Evolutionary conservation across 2,329 filamentous ascomycete genomes (phyloP).

Genomic region (Clonostachys rhizophaga): DNA sequence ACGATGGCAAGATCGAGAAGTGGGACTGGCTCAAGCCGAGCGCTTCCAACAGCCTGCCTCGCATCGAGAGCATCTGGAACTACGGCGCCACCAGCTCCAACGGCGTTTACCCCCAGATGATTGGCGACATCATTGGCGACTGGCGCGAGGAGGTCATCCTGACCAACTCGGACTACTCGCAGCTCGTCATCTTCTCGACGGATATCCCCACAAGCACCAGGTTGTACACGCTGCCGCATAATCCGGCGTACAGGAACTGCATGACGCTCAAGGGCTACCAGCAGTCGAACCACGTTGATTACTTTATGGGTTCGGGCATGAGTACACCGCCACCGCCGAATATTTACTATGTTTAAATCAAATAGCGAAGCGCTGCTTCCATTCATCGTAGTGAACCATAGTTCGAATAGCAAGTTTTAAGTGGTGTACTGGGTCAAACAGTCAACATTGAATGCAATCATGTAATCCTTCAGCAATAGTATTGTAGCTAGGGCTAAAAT

Average conservation of each 20-base stretch:
- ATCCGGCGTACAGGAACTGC: constrained; percentile 14
- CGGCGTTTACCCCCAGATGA: constrained; percentile 7
- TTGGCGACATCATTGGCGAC: constrained; percentile 12
- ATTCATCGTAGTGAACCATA: too few relatives aligned
- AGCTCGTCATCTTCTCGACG: constrained; percentile 13
- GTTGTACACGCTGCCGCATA: constrained; percentile 14
- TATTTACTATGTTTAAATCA: neutral
- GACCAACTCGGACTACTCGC: constrained; percentile 5
- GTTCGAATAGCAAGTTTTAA: too few relatives aligned
- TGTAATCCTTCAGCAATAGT: too few relatives aligned
- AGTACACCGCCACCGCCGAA: constrained; percentile 5
- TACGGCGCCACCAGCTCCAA: constrained; percentile 1
- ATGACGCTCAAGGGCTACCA: constrained; percentile 14
- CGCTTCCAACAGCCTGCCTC: neutral
- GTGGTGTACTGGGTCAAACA: too few relatives aligned
- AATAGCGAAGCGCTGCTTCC: too few relatives aligned
- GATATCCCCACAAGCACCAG: constrained; percentile 8
- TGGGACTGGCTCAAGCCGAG: constrained; percentile 3
- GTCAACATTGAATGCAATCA: too few relatives aligned
- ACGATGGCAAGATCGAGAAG: constrained; percentile 8
- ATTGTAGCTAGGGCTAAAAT: too few relatives aligned
- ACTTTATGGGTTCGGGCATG: constrained; percentile 11
- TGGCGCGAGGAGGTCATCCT: constrained; percentile 14
- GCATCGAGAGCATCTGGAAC: constrained; percentile 3
- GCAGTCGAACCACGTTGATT: constrained; percentile 13